Conservation (phyloP, 2,329 filamentous ascomycete genomes). For the Grosmannia huntii region DNA sequence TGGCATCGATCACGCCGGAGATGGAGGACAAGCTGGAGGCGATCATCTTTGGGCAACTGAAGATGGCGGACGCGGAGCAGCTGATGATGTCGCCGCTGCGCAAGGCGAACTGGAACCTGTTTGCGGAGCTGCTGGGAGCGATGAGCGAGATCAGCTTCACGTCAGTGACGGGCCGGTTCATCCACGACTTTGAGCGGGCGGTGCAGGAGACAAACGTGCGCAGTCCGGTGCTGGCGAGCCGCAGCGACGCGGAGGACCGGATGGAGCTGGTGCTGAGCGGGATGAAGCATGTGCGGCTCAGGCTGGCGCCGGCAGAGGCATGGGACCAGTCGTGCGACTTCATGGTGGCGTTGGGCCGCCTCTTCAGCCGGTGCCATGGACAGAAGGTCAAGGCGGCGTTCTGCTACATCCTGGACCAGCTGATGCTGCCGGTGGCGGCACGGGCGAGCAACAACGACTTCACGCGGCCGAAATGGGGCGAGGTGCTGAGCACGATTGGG, state of each 20-base stretch:
- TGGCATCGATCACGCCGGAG: slow-evolving; percentile 71
- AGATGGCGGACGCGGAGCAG: slow-evolving; percentile 74
- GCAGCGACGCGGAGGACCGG: slow-evolving; percentile 62
- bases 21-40: slow-evolving; percentile 91
- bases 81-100: slow-evolving; percentile 66
- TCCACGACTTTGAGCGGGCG: slow-evolving; percentile 64
- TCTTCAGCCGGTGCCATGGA: slow-evolving; percentile 78
- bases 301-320: slow-evolving; percentile 55
- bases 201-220: slow-evolving; percentile 66
- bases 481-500: slow-evolving; percentile 68
- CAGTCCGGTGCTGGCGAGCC: slow-evolving; percentile 40
- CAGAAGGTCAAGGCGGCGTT: slow-evolving; percentile 87
- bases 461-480: slow-evolving; percentile 70
- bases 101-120: slow-evolving; percentile 91
- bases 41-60: slow-evolving; percentile 94
- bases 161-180: slow-evolving; percentile 70
- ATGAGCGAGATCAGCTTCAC: slow-evolving; percentile 91
- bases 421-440: slow-evolving; percentile 77
- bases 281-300: slow-evolving; percentile 80
- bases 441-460: slow-evolving; percentile 65
- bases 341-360: slow-evolving; percentile 63
- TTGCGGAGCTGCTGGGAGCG: slow-evolving; percentile 82
- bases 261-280: slow-evolving; percentile 79
- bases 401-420: slow-evolving; percentile 77
- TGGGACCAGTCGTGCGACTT: slow-evolving; percentile 89